Evolutionary conservation across 495 filamentous ascomycete genomes (phyloP).

Genomic region (Daldinia grandis): DNA sequence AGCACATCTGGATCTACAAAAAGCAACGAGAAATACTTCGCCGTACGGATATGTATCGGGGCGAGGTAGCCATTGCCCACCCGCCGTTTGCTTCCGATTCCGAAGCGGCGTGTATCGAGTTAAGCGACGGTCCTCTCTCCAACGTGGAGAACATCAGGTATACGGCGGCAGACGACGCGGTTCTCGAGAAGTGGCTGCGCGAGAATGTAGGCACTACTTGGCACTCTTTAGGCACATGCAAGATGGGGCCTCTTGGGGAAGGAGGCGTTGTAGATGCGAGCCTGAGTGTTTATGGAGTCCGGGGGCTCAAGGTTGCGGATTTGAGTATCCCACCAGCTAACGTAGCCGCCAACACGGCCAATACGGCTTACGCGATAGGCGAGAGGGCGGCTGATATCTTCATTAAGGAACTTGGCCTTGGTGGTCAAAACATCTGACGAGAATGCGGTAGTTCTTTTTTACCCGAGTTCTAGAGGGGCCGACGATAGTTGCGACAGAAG

Average conservation of each 20-base stretch:
- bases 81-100: constrained; percentile 57
- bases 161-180: constrained; percentile 57
- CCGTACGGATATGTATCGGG: constrained; percentile 59
- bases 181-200: constrained; percentile 53
- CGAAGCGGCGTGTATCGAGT: constrained; percentile 43
- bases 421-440: not conserved
- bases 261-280: constrained; percentile 1
- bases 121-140: not conserved
- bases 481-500: no score
- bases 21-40: constrained; percentile 61
- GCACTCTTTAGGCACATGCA: constrained; percentile 60
- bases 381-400: not conserved
- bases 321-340: constrained; percentile 4
- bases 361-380: not conserved
- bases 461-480: no score
- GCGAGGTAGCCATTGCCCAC: constrained; percentile 59
- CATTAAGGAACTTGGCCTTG: not conserved
- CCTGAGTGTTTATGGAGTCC: constrained; percentile 2
- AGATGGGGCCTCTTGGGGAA: constrained; percentile 47
- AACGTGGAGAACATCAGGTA: constrained; percentile 52
- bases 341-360: not conserved
- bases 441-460: no score
- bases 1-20: constrained; percentile 61
- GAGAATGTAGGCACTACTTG: constrained; percentile 55
- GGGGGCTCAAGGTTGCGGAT: not conserved